Evolutionary conservation across 2,329 filamentous ascomycete genomes (phyloP).

Genomic region (Penicillium sp.): DNA sequence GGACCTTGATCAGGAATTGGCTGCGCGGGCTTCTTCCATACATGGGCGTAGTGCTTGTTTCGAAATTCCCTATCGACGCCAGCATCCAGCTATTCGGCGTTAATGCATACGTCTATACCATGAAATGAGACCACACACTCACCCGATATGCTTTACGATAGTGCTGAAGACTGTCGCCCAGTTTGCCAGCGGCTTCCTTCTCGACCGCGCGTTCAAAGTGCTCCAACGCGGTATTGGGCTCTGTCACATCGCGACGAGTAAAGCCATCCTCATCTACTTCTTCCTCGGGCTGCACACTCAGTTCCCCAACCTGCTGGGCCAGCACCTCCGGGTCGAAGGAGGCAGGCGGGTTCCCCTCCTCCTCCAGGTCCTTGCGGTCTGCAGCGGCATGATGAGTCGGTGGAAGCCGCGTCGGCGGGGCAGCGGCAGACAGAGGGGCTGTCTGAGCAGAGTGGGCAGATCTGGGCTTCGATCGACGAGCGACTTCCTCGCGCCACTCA

Average conservation of each 20-base stretch:
- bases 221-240: constrained; percentile 75
- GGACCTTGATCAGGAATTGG: constrained; percentile 46
- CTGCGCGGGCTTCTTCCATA: constrained; percentile 47
- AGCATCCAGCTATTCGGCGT: constrained; percentile 64
- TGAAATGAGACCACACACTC: constrained; percentile 4
- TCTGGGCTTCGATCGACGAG: constrained; percentile 42
- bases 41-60: constrained; percentile 80
- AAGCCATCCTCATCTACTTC: constrained; percentile 44
- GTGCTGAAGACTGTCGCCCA: constrained; percentile 81
- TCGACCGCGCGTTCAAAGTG: constrained; percentile 91
- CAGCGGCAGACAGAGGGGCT: constrained; percentile 4
- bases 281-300: constrained; percentile 32
- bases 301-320: constrained; percentile 34
- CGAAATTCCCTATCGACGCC: constrained; percentile 81
- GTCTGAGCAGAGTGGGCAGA: constrained; percentile 6
- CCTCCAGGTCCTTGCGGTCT: constrained; percentile 38
- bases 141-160: constrained; percentile 90
- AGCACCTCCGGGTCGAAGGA: constrained; percentile 30
- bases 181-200: constrained; percentile 75
- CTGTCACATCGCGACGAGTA: constrained; percentile 29
- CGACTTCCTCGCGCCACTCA: constrained; percentile 80
- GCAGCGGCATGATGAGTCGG: constrained; percentile 39
- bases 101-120: constrained; percentile 4
- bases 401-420: constrained; percentile 30
- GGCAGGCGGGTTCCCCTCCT: constrained; percentile 26